These are phyloP conservation scores for Pyrenopolyporus hunteri DNA, from an alignment of 495 filamentous ascomycete species.

Conservation along the genomic window DNA sequence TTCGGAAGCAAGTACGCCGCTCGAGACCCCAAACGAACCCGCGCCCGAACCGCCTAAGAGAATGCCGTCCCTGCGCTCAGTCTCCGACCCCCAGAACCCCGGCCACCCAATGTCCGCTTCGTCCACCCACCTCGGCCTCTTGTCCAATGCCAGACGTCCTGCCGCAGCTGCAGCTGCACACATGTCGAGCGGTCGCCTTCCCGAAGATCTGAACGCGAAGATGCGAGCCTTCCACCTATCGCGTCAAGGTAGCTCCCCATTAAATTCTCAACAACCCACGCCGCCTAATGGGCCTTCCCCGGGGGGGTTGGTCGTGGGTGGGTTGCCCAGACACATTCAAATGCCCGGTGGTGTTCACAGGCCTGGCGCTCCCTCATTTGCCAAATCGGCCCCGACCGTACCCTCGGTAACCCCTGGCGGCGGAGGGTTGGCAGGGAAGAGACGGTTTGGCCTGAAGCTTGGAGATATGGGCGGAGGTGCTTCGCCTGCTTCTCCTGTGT, in stretches of 20 bases:
- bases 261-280: constrained; percentile 44
- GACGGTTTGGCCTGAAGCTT: constrained; percentile 48
- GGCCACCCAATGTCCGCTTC: constrained; percentile 67
- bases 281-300: constrained; percentile 39
- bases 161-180: constrained; percentile 53
- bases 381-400: constrained; percentile 55
- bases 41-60: constrained; percentile 47
- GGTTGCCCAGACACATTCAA: constrained; percentile 48
- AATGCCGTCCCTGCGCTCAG: constrained; percentile 60
- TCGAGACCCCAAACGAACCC: constrained; percentile 49
- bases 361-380: constrained; percentile 51
- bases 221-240: constrained; percentile 75
- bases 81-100: constrained; percentile 58
- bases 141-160: constrained; percentile 79
- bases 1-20: constrained; percentile 55
- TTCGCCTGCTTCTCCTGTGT: constrained; percentile 29
- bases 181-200: constrained; percentile 64
- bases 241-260: constrained; percentile 39
- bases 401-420: constrained; percentile 26
- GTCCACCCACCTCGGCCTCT: constrained; percentile 78
- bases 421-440: constrained; percentile 39
- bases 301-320: constrained; percentile 51
- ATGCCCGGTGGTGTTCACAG: constrained; percentile 51
- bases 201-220: constrained; percentile 81
- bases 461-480: constrained; percentile 45